Evolutionary conservation across 2,329 filamentous ascomycete species (phyloP).

Genomic region (Sporothrix schenckii): DNA sequence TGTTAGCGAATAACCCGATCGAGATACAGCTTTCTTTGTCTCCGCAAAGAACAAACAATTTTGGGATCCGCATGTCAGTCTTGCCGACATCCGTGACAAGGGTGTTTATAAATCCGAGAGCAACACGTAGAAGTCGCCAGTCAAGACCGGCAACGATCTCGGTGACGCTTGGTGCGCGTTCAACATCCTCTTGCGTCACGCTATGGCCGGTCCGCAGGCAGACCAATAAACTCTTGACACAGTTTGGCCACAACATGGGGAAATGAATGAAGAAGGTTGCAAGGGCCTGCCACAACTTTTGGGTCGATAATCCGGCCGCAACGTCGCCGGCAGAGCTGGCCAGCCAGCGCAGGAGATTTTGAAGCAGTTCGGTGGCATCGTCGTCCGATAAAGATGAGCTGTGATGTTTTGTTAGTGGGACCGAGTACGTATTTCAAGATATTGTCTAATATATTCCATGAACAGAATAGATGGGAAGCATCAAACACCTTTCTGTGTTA

Average conservation of each 20-base stretch:
- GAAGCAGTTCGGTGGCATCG: slow-evolving; percentile 61
- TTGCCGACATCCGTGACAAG: slow-evolving; percentile 70
- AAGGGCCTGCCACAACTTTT: slow-evolving; percentile 76
- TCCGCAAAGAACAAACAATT: slow-evolving; percentile 51
- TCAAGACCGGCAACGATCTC: slow-evolving; percentile 52
- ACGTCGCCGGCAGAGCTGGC: slow-evolving; percentile 56
- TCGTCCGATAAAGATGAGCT: slow-evolving; percentile 58
- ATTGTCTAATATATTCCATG: neutral
- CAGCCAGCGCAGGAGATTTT: slow-evolving; percentile 66
- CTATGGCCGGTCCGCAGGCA: slow-evolving; percentile 57
- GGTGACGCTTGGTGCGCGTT: slow-evolving; percentile 48
- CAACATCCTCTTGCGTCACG: slow-evolving; percentile 53
- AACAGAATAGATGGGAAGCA: no score
- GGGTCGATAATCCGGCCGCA: slow-evolving; percentile 63
- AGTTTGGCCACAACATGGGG: slow-evolving; percentile 66
- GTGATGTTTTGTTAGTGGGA: neutral
- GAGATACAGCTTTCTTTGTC: neutral
- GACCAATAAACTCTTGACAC: slow-evolving; percentile 64
- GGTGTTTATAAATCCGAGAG: slow-evolving; percentile 66
- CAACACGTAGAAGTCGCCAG: slow-evolving; percentile 56
- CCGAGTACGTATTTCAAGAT: neutral
- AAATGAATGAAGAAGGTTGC: slow-evolving; percentile 76
- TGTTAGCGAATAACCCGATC: neutral
- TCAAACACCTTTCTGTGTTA: slow-evolving; percentile 76
- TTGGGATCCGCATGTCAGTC: slow-evolving; percentile 63